These are phyloP conservation scores for Trichoderma erinaceum DNA, from an alignment of 495 filamentous ascomycete species.

Conservation along the genomic window DNA sequence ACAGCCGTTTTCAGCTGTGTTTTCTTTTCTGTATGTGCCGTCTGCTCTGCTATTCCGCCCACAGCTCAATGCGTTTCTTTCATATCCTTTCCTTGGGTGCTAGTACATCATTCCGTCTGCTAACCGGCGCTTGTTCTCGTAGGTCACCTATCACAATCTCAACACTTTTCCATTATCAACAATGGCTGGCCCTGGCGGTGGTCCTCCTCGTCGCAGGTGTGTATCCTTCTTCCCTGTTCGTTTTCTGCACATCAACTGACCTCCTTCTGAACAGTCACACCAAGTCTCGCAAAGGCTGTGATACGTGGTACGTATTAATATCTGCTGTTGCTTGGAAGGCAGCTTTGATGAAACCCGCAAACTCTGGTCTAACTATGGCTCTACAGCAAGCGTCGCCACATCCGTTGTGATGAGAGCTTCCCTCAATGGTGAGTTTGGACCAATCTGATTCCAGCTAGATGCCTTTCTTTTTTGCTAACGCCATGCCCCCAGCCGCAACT, in stretches of 20 bases:
- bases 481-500: slow-evolving; percentile 66
- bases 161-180: slow-evolving; percentile 20
- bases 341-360: slow-evolving; percentile 19
- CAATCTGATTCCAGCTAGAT: neutral
- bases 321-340: slow-evolving; percentile 18
- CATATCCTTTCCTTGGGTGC: neutral
- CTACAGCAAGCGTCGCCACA: slow-evolving; percentile 76
- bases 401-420: slow-evolving; percentile 94
- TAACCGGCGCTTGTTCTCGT: neutral
- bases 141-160: neutral
- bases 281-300: slow-evolving; percentile 95
- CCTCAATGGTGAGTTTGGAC: slow-evolving; percentile 76
- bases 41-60: neutral
- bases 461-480: slow-evolving; percentile 26
- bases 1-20: slow-evolving; percentile 9
- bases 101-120: neutral
- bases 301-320: slow-evolving; percentile 54
- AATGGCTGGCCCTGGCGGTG: slow-evolving; percentile 70
- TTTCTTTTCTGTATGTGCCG: neutral
- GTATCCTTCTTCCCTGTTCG: neutral
- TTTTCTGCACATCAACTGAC: slow-evolving; percentile 14
- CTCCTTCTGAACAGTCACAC: slow-evolving; percentile 62
- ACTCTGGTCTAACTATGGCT: neutral
- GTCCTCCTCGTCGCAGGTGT: slow-evolving; percentile 60
- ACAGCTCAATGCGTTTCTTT: too few relatives aligned